Base-by-base conservation (phyloP, 345 rosid genomes). In the Moricandia moricandioides region DNA sequence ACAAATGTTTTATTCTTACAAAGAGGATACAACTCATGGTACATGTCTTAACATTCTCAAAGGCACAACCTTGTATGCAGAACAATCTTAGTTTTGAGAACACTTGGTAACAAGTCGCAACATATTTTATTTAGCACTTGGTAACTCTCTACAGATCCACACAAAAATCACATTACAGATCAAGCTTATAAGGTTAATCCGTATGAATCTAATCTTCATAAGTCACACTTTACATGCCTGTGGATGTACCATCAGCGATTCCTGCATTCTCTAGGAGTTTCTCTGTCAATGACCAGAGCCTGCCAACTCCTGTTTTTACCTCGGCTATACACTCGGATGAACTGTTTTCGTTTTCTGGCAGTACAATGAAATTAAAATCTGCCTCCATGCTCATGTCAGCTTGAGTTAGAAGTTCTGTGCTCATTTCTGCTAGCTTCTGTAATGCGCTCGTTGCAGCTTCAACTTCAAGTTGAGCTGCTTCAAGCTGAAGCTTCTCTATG, bases 391-490 rank as follows among this genome's bases (percentile, higher is more conserved):
- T 86, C 83, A 81, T 33, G 75, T 79, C 79, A 82, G 84, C 82
- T 82, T 80, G 85, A 39, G 51, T 79, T 54, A 87, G 17, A 57
- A 93, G 85, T 69, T 86, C 83, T n/a, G 65, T 68, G 67, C 96
- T 91, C 94, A 89, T 84, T 56, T 84, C 94, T 6, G 86, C 84
- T 24, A 91, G 88, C 69, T 88, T 87, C 64, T 85, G 86, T 39
- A 91, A 83, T 7, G 92, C 95, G 54, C 71, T 67, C 4, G 86
- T 86, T 14, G 96, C 96, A 71, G 96, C 94, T 83, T 89, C 96
- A 16, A 85, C 89, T 82, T 91, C 96, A 40, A 89, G 86, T 71
- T 88, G 84, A 55, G 90, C 91, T 55, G 93, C 92, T 76, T 93
- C 93, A 0, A 88, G 88, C 78, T 93, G 87, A 67, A 91, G 96